phyloP scores from a whole-genome alignment of 2,329 filamentous ascomycete species.

The Pyrenochaeta sp. region DNA sequence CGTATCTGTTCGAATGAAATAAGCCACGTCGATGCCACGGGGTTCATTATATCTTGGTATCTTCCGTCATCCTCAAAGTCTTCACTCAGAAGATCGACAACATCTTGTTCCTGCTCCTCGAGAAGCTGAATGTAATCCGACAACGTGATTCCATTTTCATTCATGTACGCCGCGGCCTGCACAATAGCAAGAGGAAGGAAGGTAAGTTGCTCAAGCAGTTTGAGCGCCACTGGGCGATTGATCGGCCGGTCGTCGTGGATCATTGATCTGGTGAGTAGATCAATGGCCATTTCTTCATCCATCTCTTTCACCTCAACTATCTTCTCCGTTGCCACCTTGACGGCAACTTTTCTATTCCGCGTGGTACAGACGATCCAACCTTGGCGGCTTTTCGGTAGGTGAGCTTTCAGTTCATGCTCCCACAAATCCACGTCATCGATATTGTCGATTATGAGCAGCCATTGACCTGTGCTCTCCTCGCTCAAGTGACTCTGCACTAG shows the following conservation, averaged over 20 bases:
- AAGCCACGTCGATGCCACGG: constrained; percentile 46
- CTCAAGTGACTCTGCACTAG: constrained; percentile 30
- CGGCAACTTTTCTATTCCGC: too few relatives aligned
- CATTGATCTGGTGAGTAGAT: too few relatives aligned
- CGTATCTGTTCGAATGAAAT: constrained; percentile 48
- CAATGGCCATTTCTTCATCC: too few relatives aligned
- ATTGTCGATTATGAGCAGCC: constrained; percentile 16
- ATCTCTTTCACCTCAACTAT: too few relatives aligned
- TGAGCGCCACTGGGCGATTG: too few relatives aligned
- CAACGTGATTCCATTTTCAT: constrained; percentile 19
- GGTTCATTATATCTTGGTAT: constrained; percentile 37
- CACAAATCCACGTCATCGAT: constrained; percentile 13
- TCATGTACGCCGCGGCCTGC: constrained; percentile 39
- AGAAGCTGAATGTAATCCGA: constrained; percentile 13
- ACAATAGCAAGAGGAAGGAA: constrained; percentile 22
- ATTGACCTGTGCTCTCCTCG: constrained; percentile 11
- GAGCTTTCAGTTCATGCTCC: constrained; percentile 1
- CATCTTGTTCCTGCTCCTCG: constrained; percentile 27
- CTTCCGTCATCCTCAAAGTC: constrained; percentile 42
- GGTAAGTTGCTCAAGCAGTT: too few relatives aligned
- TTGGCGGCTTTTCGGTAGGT: too few relatives aligned
- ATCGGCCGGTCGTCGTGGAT: too few relatives aligned
- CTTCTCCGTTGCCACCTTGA: too few relatives aligned
- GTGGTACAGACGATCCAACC: too few relatives aligned
- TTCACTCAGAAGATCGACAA: constrained; percentile 35